phyloP scores from a whole-genome alignment of 345 rosid genomes.

The Anacardium occidentale region DNA sequence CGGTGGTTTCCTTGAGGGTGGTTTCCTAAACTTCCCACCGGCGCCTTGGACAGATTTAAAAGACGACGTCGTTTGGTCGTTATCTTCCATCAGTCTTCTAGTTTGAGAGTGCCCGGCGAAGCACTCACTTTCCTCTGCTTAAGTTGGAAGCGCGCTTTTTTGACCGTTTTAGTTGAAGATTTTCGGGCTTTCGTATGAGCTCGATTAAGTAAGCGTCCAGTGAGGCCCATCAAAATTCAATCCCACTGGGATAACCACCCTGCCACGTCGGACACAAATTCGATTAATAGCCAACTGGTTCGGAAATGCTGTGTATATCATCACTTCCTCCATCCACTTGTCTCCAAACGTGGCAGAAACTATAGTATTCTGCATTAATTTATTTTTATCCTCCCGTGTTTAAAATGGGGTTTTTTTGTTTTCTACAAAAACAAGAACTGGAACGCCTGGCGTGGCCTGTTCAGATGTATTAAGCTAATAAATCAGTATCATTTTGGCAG shows the following conservation, averaged over 20 bases:
- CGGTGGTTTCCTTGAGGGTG: constrained; percentile 35
- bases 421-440: too few species aligned
- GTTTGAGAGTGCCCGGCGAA: not conserved
- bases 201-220: not conserved
- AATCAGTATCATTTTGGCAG: not conserved
- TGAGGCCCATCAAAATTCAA: not conserved
- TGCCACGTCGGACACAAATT: too few species aligned
- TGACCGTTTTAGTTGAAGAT: not conserved
- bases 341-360: too few species aligned
- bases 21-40: constrained; percentile 66
- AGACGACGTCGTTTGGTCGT: constrained; percentile 38
- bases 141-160: not conserved
- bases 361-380: too few species aligned
- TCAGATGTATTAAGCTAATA: not conserved
- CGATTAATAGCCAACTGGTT: not conserved
- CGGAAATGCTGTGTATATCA: not conserved
- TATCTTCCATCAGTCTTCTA: constrained; percentile 24
- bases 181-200: not conserved
- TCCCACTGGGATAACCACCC: too few species aligned
- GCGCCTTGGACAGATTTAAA: constrained; percentile 30
- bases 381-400: too few species aligned
- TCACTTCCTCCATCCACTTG: not conserved
- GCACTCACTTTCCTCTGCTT: not conserved
- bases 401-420: too few species aligned
- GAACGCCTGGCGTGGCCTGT: too few species aligned